Evolutionary conservation across 2,329 filamentous ascomycete species (phyloP), one percentile per base, ranked within the genome.

Genomic region (Cyphellophora attinorum): DNA sequence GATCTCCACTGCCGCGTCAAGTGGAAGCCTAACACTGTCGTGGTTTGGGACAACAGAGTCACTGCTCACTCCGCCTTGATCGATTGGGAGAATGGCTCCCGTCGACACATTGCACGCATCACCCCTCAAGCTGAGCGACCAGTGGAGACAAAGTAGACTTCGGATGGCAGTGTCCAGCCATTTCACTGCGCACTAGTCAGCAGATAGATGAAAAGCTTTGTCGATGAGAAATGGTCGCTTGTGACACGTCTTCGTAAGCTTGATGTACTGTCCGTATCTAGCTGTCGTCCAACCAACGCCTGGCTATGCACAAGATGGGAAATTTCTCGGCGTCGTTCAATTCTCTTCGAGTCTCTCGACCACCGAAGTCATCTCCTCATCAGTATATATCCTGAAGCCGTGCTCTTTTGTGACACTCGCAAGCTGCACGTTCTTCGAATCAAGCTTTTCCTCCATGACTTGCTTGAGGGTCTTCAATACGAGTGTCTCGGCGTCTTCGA

Each of bases 361-460:
- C 41, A 94, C 86, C 29, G 77, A 73, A 40, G 84, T 84, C 91
- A 98, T 98, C 69, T 96, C 89, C 55, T 89, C 85, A 53, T 98
- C 91, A 39, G 80, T 82, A 71, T 98, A 98, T 77, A 98, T 95
- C 67, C 85, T 81, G 74, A 98, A 98, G 37, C 91, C 91, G 65
- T 84, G 89, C 49, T 95, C 89, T 72, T 88, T 93, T 44, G 91
- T 98, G 38, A 98, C 91, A 57, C 89, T 96, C 35, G 91, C 91
- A 50, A 98, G 65, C 69, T 98, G 91, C 47, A 98, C 91, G 57
- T 98, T 98, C 76, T 98, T 98, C 46, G 86, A 76, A 59, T 98
- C 91, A 41, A 98, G 73, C 70, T 98, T 98, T 77, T 98, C 91
- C 67, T 98, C 91, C 91, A 98, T 98, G 50, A 98, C 91, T 67